Evolutionary conservation across 148 eudicot genomes (phyloP).

Genomic region (Beta vulgaris): DNA sequence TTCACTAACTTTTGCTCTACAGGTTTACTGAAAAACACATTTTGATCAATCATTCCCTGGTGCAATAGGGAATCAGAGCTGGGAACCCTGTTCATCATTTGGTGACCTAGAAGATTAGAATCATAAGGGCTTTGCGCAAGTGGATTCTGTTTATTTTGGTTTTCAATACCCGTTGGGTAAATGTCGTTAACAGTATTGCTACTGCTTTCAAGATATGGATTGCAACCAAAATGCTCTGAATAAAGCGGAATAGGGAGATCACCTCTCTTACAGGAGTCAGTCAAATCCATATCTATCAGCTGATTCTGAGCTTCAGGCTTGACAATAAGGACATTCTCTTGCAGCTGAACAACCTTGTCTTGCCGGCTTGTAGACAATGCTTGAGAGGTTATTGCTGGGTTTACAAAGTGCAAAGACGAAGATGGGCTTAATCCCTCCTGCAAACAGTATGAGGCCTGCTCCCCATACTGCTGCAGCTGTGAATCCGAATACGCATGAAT

Average conservation of each 20-base stretch:
- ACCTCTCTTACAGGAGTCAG: slow-evolving; percentile 25
- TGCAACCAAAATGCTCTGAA: slow-evolving; percentile 28
- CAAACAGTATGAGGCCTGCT: slow-evolving; percentile 44
- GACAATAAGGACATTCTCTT: slow-evolving; percentile 29
- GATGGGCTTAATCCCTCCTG: slow-evolving; percentile 52
- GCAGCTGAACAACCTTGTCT: slow-evolving; percentile 35
- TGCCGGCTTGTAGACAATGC: slow-evolving; percentile 28
- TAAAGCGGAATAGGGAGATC: slow-evolving; percentile 33
- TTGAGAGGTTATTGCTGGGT: slow-evolving; percentile 32
- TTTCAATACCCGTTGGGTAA: slow-evolving; percentile 26
- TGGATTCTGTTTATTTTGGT: slow-evolving; percentile 14
- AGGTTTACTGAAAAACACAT: slow-evolving; percentile 19
- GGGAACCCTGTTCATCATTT: slow-evolving; percentile 27
- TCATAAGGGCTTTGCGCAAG: slow-evolving; percentile 23
- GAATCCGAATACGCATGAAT: slow-evolving; percentile 83
- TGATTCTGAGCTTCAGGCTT: slow-evolving; percentile 38
- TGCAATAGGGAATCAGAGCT: slow-evolving; percentile 19
- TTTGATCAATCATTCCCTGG: slow-evolving; percentile 31
- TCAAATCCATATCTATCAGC: slow-evolving; percentile 37
- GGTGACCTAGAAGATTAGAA: slow-evolving; percentile 29
- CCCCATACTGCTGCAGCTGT: slow-evolving; percentile 57
- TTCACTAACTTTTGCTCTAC: slow-evolving; percentile 24
- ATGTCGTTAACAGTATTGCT: slow-evolving; percentile 27
- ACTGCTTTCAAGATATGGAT: slow-evolving; percentile 28
- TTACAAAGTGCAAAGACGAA: slow-evolving; percentile 39